Evolutionary conservation across 331 rosid genomes (phyloP).

Genomic region (Stylosanthes scabra): DNA sequence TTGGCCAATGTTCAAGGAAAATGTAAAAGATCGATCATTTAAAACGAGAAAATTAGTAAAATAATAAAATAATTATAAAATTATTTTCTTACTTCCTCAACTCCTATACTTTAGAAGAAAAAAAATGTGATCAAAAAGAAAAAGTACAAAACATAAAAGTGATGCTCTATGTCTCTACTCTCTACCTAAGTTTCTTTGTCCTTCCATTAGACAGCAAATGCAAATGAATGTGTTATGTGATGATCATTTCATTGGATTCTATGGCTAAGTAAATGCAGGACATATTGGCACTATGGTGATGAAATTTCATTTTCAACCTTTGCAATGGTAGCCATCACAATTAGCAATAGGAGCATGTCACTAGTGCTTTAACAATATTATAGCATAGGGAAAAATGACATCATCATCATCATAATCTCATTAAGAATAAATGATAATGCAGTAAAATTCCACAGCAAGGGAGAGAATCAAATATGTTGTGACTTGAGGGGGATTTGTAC

Average conservation of each 20-base stretch:
- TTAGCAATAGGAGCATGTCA: background rate
- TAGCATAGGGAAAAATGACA: background rate
- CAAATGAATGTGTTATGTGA: background rate
- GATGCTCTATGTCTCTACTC: too few species aligned
- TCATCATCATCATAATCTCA: constrained; percentile 14
- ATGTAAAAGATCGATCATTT: too few species aligned
- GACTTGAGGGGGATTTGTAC: constrained; percentile 35
- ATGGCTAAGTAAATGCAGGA: constrained; percentile 6
- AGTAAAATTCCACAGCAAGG: background rate
- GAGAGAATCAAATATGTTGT: constrained; percentile 16
- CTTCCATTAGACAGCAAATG: background rate
- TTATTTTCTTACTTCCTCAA: background rate
- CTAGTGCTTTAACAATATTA: background rate
- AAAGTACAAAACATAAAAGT: too few species aligned
- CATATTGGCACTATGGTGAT: background rate
- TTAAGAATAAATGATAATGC: background rate
- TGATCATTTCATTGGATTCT: background rate
- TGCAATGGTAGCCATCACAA: constrained; percentile 27
- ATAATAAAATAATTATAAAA: too few species aligned
- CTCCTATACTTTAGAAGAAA: background rate
- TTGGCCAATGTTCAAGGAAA: too few species aligned
- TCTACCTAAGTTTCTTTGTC: background rate
- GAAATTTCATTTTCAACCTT: constrained; percentile 26
- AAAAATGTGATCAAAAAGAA: too few species aligned
- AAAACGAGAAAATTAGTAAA: too few species aligned